Conservation (phyloP, 2,329 filamentous ascomycete genomes). For the Mollisiaceae sp. region DNA sequence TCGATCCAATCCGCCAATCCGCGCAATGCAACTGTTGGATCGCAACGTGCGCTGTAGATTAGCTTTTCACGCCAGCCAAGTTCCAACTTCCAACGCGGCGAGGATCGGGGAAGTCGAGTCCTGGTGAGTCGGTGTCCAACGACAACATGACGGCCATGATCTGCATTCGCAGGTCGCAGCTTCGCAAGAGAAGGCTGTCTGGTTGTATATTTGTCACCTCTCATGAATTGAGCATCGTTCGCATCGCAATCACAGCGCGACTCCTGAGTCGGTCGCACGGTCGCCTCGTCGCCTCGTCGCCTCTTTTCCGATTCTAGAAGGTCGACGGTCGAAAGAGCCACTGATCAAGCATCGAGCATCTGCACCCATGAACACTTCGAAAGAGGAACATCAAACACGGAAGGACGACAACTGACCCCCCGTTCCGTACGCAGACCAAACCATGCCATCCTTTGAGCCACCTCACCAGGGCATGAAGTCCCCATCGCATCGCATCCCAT, state of each 20-base stretch:
- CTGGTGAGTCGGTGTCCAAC: neutral
- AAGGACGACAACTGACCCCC: too few relatives aligned
- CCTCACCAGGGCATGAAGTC: neutral
- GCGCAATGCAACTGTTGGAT: neutral
- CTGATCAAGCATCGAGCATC: too few relatives aligned
- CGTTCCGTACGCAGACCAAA: too few relatives aligned
- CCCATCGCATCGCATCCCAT: too few relatives aligned
- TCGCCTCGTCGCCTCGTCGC: neutral
- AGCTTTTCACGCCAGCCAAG: constrained; percentile 6
- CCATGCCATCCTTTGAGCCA: too few relatives aligned
- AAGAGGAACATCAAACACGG: too few relatives aligned
- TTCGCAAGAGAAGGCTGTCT: neutral
- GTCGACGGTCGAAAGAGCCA: neutral
- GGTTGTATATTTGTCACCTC: neutral
- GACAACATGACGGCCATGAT: neutral
- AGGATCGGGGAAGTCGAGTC: constrained; percentile 1
- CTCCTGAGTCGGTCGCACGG: neutral
- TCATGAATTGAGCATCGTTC: neutral
- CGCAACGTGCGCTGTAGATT: constrained; percentile 5
- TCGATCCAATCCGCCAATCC: constrained; percentile 6
- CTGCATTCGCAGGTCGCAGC: neutral
- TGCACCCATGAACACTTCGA: too few relatives aligned
- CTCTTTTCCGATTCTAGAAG: neutral
- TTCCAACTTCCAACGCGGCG: too few relatives aligned
- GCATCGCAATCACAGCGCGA: neutral